Evolutionary conservation across 768 basidiomycete genomes (phyloP), one percentile per base, ranked within the genome.

Genomic region (Tephrocybe sp.): DNA sequence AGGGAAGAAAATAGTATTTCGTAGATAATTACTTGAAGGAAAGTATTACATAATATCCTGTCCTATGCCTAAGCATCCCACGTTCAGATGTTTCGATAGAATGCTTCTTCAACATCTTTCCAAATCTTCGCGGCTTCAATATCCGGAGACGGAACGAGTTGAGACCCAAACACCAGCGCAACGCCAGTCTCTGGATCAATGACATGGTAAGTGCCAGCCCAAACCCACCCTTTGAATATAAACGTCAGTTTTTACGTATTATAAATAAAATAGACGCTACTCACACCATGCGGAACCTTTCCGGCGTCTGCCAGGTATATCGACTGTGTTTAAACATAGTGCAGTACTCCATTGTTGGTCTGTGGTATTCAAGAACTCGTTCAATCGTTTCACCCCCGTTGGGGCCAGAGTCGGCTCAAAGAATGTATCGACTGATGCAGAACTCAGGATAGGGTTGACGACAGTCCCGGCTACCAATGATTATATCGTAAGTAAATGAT

Each of bases 121-220:
- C 55, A 63, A 2, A 67, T 44, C 16, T 49, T 55, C 1, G 45
- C 21, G 1, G 66, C 58, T 21, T 61, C 60, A 3, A 27, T 28
- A 47, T 70, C 65, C 15, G 35, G 22, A 6, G 55, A 49, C 1
- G 66, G 66, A 12, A 65, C 44, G 21, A 71, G 43, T 47, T 73
- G 71, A 7, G 67, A 67, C 12, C 67, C 69, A 48, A 67, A 65
- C 1, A 70, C 68, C 2, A 57, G 58, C 1, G 69, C 69, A 32
- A 73, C 57, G 1, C 69, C 71, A 1, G 67, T 65, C 3, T 53
- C 57, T 16, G 69, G 68, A 48, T 73, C 71, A 43, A 71, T 58
- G 26, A 67, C 63, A 43, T 62, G 62, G 35, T 56, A 63, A 1
- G 71, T 69, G 21, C 62, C 62, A n/a, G 69, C 69, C 65, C 65